A percentile compares a stretch with the other conserved stretches of the same genome.
phyloP scores from a whole-genome alignment of 1,284 basidiomycete species.

The Neonothopanus nambi region DNA sequence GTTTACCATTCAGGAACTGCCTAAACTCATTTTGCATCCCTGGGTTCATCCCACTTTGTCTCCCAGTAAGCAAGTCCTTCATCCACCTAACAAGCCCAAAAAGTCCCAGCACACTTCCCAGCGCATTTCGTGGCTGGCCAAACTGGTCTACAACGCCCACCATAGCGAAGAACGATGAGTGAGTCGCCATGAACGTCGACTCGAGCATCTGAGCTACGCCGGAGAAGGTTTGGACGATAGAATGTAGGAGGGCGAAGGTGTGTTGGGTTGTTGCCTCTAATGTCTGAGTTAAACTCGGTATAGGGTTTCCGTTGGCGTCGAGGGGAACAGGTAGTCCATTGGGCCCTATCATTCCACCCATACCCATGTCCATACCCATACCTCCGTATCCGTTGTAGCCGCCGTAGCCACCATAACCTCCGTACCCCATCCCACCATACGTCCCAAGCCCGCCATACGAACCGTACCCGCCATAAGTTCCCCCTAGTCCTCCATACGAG shows the following conservation, averaged over 20 bases:
- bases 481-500: constrained; percentile 17
- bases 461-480: constrained; percentile 30
- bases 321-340: constrained; percentile 50
- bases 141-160: constrained; percentile 98
- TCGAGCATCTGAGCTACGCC: constrained; percentile 98
- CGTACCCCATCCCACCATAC: constrained; percentile 29
- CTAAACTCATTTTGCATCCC: constrained; percentile 60
- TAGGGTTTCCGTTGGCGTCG: constrained; percentile 48
- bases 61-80: constrained; percentile 65
- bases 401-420: constrained; percentile 20
- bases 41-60: constrained; percentile 32
- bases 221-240: constrained; percentile 93
- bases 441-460: constrained; percentile 38
- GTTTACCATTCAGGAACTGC: constrained; percentile 67
- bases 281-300: constrained; percentile 79
- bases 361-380: constrained; percentile 41
- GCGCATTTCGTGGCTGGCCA: constrained; percentile 85
- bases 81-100: constrained; percentile 89
- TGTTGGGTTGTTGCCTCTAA: constrained; percentile 89
- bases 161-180: constrained; percentile 98
- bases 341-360: constrained; percentile 41
- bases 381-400: constrained; percentile 39
- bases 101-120: constrained; percentile 91
- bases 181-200: constrained; percentile 98
- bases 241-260: constrained; percentile 92